Conservation (phyloP, 23 red algal species). For the Gracilaria caudata region DNA sequence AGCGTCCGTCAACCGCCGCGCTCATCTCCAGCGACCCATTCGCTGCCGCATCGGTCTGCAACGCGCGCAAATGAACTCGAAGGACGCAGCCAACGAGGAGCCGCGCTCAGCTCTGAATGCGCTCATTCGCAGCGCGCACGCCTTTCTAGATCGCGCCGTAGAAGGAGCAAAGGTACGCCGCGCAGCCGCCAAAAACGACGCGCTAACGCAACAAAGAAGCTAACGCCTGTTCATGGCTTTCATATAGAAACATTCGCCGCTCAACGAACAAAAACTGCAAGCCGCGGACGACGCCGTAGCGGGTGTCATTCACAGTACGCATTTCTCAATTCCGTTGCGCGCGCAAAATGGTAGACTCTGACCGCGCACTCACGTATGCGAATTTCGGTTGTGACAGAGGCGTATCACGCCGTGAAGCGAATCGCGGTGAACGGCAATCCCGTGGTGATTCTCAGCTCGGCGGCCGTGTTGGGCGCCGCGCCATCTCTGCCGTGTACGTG, state of each 20-base stretch:
- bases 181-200: not conserved
- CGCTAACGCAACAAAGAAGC: not conserved
- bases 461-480: slow-evolving; percentile 36
- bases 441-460: slow-evolving; percentile 48
- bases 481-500: slow-evolving; percentile 66
- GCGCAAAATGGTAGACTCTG: not conserved
- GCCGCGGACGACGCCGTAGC: slow-evolving; percentile 62
- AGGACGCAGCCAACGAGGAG: slow-evolving; percentile 15
- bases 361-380: not conserved
- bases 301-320: slow-evolving; percentile 67
- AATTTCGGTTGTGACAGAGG: slow-evolving; percentile 1
- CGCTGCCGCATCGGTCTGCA: not conserved
- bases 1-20: not conserved
- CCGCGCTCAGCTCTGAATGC: not conserved
- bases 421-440: slow-evolving; percentile 51
- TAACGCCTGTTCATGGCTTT: not conserved
- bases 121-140: not conserved
- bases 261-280: slow-evolving; percentile 45
- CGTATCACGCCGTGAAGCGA: slow-evolving; percentile 45
- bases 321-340: not conserved
- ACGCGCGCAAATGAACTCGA: slow-evolving; percentile 34
- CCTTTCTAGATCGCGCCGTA: slow-evolving; percentile 1
- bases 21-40: too few species aligned
- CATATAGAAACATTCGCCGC: slow-evolving; percentile 41
- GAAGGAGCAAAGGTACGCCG: slow-evolving; percentile 16